Percentiles rank a stretch among this genome's conserved stretches.
Conservation (phyloP, 1,139 yeast species). For the Wickerhamiella pararugosa region DNA sequence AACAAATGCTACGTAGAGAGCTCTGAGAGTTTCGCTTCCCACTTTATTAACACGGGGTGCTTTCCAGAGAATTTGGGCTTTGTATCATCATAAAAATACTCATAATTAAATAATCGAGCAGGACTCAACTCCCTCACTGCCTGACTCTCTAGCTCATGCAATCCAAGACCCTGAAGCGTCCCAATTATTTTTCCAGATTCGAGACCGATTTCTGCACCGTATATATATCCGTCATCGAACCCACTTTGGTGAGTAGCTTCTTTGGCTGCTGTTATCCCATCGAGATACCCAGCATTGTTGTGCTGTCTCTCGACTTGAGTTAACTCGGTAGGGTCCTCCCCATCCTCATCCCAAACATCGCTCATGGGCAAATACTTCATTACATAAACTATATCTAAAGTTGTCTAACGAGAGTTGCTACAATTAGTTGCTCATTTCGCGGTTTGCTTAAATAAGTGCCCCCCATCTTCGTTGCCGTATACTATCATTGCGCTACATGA, state of each 20-base stretch:
- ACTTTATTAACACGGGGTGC: slow-evolving; percentile 30
- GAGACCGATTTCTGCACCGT: slow-evolving; percentile 58
- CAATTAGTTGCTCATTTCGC: no score
- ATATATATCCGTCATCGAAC: slow-evolving; percentile 64
- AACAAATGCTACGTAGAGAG: background rate
- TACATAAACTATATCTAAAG: no score
- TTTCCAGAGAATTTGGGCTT: slow-evolving; percentile 22
- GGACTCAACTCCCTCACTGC: slow-evolving; percentile 41
- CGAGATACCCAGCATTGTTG: slow-evolving; percentile 68
- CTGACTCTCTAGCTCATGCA: slow-evolving; percentile 18
- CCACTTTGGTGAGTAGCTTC: slow-evolving; percentile 62
- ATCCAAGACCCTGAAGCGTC: slow-evolving; percentile 20
- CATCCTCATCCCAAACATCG: slow-evolving; percentile 11
- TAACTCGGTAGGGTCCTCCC: slow-evolving; percentile 16
- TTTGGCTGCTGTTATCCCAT: slow-evolving; percentile 59
- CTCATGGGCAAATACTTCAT: background rate
- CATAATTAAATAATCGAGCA: slow-evolving; percentile 33
- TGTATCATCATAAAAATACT: slow-evolving; percentile 38
- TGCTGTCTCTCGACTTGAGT: slow-evolving; percentile 42
- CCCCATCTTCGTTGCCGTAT: no score
- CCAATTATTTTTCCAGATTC: slow-evolving; percentile 58
- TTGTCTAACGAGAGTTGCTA: no score
- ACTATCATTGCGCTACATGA: no score
- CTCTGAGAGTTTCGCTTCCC: slow-evolving; percentile 19
- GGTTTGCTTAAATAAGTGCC: no score